Conservation (phyloP, 805 yeast species). For the Brettanomyces naardenensis region DNA sequence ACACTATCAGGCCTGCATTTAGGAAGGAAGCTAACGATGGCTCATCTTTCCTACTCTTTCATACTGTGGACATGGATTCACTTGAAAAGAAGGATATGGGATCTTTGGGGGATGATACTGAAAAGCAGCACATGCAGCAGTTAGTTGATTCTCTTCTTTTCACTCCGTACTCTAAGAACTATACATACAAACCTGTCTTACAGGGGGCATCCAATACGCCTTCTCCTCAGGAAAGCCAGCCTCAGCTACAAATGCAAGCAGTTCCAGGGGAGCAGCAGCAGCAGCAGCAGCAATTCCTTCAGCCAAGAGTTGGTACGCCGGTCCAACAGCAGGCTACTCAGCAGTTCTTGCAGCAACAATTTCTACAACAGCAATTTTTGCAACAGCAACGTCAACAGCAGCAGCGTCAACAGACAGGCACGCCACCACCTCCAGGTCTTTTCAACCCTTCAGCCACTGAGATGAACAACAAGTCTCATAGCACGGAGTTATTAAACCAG, state of each 20-base stretch:
- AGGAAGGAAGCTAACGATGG: constrained; percentile 5
- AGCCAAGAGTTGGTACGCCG: constrained; percentile 15
- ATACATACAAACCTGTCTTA: constrained; percentile 18
- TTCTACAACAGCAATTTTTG: constrained; percentile 23
- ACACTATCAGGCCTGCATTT: constrained; percentile 19
- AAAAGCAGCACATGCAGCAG: constrained; percentile 17
- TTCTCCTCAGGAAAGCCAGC: constrained; percentile 7
- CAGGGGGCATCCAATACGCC: constrained; percentile 7
- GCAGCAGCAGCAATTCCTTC: constrained; percentile 13
- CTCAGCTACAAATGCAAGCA: constrained; percentile 7
- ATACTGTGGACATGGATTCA: constrained; percentile 13
- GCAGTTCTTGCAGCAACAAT: constrained; percentile 16
- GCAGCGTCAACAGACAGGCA: constrained; percentile 31
- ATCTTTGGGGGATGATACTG: constrained; percentile 9
- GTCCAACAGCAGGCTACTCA: constrained; percentile 18
- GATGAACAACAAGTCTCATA: constrained; percentile 13
- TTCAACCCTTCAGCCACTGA: constrained; percentile 20
- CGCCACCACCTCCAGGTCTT: constrained; percentile 75
- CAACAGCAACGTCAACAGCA: constrained; percentile 27
- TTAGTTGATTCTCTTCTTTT: constrained; percentile 26
- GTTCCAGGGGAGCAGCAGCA: constrained; percentile 25
- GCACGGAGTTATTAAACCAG: constrained; percentile 73
- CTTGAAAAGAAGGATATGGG: constrained; percentile 10
- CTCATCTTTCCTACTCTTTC: constrained; percentile 15
- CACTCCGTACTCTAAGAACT: constrained; percentile 26